These are phyloP conservation scores for Pythium phragmiticola DNA, from an alignment of 352 stramenopile species.

Conservation along the genomic window DNA sequence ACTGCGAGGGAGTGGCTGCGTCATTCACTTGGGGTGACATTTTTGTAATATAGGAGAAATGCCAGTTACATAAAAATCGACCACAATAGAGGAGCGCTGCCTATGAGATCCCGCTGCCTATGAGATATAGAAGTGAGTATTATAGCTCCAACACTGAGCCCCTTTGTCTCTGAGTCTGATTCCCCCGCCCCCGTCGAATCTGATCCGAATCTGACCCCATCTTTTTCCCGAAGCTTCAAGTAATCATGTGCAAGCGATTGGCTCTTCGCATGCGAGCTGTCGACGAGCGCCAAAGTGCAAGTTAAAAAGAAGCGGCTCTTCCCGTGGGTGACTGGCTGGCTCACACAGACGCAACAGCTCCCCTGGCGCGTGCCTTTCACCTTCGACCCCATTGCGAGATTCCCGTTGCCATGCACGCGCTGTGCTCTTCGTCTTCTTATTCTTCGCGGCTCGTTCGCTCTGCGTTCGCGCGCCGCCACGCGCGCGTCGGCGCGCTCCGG, in stretches of 20 bases:
- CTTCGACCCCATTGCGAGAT: not conserved
- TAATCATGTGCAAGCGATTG: not conserved
- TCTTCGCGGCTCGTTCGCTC: not conserved
- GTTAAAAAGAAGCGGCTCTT: conserved; percentile 29
- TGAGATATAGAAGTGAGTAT: not conserved
- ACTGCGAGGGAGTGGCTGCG: too few relatives aligned
- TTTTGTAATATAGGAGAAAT: too few relatives aligned
- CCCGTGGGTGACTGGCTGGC: not conserved
- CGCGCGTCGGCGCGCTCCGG: conserved; percentile 10
- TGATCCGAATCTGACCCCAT: not conserved
- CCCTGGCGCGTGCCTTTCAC: not conserved
- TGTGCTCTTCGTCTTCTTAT: not conserved
- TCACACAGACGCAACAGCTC: not conserved
- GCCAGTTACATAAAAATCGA: too few relatives aligned
- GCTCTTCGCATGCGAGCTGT: conserved; percentile 17
- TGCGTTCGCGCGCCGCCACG: not conserved
- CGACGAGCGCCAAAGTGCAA: conserved; percentile 37
- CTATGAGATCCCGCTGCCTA: not conserved
- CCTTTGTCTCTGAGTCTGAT: conserved; percentile 14
- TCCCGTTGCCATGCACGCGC: conserved; percentile 12
- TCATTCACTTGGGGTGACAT: too few relatives aligned
- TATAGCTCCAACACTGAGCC: too few relatives aligned
- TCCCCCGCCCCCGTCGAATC: not conserved
- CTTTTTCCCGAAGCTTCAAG: not conserved
- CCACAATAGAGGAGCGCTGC: too few relatives aligned